Evolutionary conservation across 257 asterid species (phyloP).

Genomic region (Solanum okadae): DNA sequence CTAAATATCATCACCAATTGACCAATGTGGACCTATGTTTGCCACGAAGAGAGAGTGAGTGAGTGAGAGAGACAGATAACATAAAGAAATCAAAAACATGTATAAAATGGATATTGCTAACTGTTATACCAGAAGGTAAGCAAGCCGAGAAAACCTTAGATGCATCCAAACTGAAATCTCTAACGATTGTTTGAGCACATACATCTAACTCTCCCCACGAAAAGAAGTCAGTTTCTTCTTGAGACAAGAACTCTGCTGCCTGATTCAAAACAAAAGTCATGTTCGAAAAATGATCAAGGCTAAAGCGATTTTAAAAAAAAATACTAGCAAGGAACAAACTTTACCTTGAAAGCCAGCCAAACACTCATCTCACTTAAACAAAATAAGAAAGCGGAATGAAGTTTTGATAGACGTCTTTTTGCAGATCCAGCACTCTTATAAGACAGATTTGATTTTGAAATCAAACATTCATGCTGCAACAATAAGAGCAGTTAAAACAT

Average conservation of each 20-base stretch:
- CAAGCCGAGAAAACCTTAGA: slow-evolving; percentile 26
- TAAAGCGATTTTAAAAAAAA: no score
- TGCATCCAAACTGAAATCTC: slow-evolving; percentile 46
- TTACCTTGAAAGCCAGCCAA: slow-evolving; percentile 73
- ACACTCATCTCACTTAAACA: slow-evolving; percentile 64
- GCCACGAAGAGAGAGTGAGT: neutral
- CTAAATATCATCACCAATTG: slow-evolving; percentile 11
- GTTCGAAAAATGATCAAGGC: neutral
- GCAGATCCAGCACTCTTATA: slow-evolving; percentile 28
- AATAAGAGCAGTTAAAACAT: slow-evolving; percentile 1
- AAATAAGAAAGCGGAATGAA: slow-evolving; percentile 14
- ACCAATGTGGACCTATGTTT: slow-evolving; percentile 31
- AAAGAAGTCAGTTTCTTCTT: slow-evolving; percentile 18
- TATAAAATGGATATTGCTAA: neutral
- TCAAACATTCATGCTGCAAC: slow-evolving; percentile 37
- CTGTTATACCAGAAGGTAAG: slow-evolving; percentile 41
- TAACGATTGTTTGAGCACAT: slow-evolving; percentile 22
- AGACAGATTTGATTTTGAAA: slow-evolving; percentile 12
- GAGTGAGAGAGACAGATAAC: neutral
- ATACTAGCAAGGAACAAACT: no score
- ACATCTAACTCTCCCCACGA: slow-evolving; percentile 37
- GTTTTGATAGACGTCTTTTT: slow-evolving; percentile 25
- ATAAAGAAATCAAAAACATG: neutral
- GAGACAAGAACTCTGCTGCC: slow-evolving; percentile 60
- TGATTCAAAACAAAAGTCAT: slow-evolving; percentile 6